A percentile compares a stretch with the other conserved stretches of the same genome.
These are phyloP conservation scores for Geotrichum histeridarum DNA, from an alignment of 1,139 yeast species.

Conservation along the genomic window DNA sequence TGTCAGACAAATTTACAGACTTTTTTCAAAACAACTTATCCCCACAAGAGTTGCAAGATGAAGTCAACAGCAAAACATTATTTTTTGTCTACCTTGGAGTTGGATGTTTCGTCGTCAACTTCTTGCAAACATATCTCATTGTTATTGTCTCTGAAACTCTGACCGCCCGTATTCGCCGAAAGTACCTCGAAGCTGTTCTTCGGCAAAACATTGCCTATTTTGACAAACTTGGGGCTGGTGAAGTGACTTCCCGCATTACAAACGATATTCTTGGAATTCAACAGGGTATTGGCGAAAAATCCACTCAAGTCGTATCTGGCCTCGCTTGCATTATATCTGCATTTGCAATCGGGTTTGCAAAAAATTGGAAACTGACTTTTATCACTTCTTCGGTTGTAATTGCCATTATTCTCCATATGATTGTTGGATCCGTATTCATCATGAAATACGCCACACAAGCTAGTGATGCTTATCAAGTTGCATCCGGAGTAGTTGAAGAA, in stretches of 20 bases:
- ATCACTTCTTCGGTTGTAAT: conserved; percentile 38
- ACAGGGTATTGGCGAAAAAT: conserved; percentile 44
- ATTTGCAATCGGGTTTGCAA: conserved; percentile 39
- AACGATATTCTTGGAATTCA: conserved; percentile 42
- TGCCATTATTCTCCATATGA: conserved; percentile 33
- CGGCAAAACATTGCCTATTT: conserved; percentile 44
- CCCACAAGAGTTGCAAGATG: conserved; percentile 33
- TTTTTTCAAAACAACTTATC: conserved; percentile 32
- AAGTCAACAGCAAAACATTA: conserved; percentile 36
- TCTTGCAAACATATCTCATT: conserved; percentile 36
- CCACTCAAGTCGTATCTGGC: conserved; percentile 40
- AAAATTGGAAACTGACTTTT: conserved; percentile 40
- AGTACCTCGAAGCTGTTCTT: conserved; percentile 39
- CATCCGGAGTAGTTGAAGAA: conserved; percentile 43
- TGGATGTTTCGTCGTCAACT: conserved; percentile 35
- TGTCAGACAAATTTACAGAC: conserved; percentile 38
- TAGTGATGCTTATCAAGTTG: conserved; percentile 36
- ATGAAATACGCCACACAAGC: conserved; percentile 35
- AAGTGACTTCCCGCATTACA: conserved; percentile 43
- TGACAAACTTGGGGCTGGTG: conserved; percentile 44
- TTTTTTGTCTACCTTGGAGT: conserved; percentile 40
- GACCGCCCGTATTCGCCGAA: conserved; percentile 41
- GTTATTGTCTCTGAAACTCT: conserved; percentile 44
- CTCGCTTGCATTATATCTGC: conserved; percentile 41
- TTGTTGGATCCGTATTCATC: conserved; percentile 32